Conservation (phyloP, 176 grass and related monocot species). For the Aegilops bicornis region DNA sequence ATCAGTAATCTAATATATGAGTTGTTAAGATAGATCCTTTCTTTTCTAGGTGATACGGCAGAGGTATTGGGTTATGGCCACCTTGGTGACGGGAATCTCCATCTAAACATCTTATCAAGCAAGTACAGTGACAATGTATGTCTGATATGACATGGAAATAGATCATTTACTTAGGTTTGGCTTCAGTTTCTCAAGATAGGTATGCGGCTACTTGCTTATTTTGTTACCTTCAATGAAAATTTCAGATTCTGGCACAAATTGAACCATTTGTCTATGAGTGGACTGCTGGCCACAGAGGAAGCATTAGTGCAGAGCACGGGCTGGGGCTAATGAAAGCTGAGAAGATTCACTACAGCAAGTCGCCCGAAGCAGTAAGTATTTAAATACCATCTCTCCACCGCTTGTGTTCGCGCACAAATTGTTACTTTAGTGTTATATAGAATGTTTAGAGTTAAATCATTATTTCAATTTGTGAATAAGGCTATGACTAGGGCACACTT, state of each 20-base stretch:
- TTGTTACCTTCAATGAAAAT: slow-evolving; percentile 36
- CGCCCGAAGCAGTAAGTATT: slow-evolving; percentile 72
- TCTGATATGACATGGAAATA: slow-evolving; percentile 17
- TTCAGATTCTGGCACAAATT: slow-evolving; percentile 68
- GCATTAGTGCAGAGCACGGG: slow-evolving; percentile 92
- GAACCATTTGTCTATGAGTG: slow-evolving; percentile 71
- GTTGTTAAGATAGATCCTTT: slow-evolving; percentile 19
- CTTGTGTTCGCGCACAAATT: neutral
- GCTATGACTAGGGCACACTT: neutral
- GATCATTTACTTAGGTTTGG: slow-evolving; percentile 20
- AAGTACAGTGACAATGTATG: slow-evolving; percentile 76
- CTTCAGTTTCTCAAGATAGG: slow-evolving; percentile 10
- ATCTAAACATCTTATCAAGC: slow-evolving; percentile 75
- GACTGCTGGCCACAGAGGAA: slow-evolving; percentile 65
- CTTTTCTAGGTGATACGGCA: slow-evolving; percentile 54
- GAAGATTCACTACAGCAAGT: slow-evolving; percentile 98
- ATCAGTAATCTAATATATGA: neutral
- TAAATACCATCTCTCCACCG: neutral
- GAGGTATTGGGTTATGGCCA: slow-evolving; percentile 88
- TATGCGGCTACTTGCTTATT: slow-evolving; percentile 5
- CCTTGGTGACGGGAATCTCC: slow-evolving; percentile 95
- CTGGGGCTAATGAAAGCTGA: slow-evolving; percentile 94
- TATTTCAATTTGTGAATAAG: neutral
- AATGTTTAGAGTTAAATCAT: neutral
- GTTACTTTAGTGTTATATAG: no score